These are phyloP conservation scores for Aquilaria malaccensis DNA, from an alignment of 345 rosid genomes.

Conservation along the genomic window DNA sequence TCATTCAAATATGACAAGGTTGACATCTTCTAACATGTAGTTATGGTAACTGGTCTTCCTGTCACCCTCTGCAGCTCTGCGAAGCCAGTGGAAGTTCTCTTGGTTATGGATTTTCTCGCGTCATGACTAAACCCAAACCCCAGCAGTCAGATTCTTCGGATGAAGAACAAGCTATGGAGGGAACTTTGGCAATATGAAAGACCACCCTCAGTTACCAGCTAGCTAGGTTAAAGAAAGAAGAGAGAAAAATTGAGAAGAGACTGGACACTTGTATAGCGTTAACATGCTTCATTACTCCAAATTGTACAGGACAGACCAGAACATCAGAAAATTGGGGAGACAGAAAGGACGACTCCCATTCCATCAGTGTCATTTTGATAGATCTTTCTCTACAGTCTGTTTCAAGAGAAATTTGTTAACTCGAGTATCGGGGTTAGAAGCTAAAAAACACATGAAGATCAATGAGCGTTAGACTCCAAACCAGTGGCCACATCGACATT, in stretches of 20 bases:
- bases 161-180: conserved; percentile 63
- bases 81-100: conserved; percentile 89
- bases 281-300: conserved; percentile 15
- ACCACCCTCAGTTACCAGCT: background rate
- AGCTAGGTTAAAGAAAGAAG: background rate
- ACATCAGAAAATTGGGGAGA: conserved; percentile 5
- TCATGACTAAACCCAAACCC: conserved; percentile 50
- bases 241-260: background rate
- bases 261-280: conserved; percentile 14
- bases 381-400: too few relatives aligned
- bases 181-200: conserved; percentile 61
- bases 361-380: background rate
- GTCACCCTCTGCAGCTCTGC: conserved; percentile 46
- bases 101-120: conserved; percentile 86
- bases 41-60: background rate
- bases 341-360: background rate
- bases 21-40: background rate
- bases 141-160: conserved; percentile 54
- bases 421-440: too few relatives aligned
- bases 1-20: background rate
- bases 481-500: too few relatives aligned
- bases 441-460: too few relatives aligned
- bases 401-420: too few relatives aligned
- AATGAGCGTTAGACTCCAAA: too few relatives aligned
- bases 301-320: conserved; percentile 25